Percentiles rank a stretch among this genome's conserved stretches.
phyloP scores from a whole-genome alignment of 2,329 filamentous ascomycete species.

The Ceratocystis alfenasii region DNA sequence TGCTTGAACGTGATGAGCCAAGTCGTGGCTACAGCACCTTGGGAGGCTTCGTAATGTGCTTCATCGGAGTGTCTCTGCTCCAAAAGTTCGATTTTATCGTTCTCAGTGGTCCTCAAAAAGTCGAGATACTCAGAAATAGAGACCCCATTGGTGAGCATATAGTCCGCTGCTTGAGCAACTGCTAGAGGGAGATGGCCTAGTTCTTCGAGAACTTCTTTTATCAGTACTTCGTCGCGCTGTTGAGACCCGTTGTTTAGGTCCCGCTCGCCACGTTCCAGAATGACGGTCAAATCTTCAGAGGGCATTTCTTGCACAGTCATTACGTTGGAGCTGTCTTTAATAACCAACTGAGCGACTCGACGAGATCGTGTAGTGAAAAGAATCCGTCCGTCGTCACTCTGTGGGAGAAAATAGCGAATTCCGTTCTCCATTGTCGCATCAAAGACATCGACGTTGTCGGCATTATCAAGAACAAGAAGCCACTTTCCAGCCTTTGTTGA shows the following conservation, averaged over 20 bases:
- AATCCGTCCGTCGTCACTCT: constrained; percentile 13
- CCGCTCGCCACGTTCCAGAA: not conserved
- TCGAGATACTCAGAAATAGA: not conserved
- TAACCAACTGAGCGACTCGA: not conserved
- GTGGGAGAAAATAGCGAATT: constrained; percentile 27
- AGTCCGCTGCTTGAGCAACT: constrained; percentile 23
- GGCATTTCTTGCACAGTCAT: not conserved
- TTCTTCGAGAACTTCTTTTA: not conserved
- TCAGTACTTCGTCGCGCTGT: no score
- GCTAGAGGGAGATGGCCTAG: constrained; percentile 22
- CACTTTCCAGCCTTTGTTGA: constrained; percentile 23
- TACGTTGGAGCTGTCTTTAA: not conserved
- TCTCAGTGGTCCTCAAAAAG: rapidly evolving
- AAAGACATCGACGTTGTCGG: constrained; percentile 23
- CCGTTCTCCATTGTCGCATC: not conserved
- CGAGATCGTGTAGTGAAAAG: constrained; percentile 16
- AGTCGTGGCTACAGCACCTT: not conserved
- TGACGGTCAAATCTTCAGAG: not conserved
- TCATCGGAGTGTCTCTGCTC: not conserved
- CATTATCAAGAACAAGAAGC: constrained; percentile 26
- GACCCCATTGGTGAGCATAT: constrained; percentile 16
- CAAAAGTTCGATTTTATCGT: not conserved
- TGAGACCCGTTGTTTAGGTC: not conserved
- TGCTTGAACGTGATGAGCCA: not conserved
- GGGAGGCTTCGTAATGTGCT: not conserved